A percentile compares a stretch with the other conserved stretches of the same genome.
These are phyloP conservation scores for Trametes punicea DNA, from an alignment of 768 basidiomycete species.

Conservation along the genomic window DNA sequence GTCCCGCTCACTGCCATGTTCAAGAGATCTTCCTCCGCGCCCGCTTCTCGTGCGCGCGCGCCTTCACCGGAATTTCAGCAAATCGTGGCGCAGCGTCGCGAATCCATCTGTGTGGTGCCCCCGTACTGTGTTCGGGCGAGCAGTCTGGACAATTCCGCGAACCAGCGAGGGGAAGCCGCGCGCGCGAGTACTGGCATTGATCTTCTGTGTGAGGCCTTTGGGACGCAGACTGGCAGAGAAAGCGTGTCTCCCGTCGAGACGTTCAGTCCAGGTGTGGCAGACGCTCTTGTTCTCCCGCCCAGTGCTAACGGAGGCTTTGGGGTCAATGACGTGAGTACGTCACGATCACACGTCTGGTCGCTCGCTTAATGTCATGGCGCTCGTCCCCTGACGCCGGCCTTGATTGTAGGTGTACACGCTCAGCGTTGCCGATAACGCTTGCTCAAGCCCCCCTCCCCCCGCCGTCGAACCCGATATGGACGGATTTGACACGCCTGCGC, in stretches of 20 bases:
- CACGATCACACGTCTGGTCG: slow-evolving; percentile 3
- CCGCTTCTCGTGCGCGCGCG: slow-evolving; percentile 32
- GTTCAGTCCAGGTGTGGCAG: not conserved
- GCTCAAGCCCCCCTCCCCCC: slow-evolving; percentile 16
- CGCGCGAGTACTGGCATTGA: not conserved
- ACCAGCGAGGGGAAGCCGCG: not conserved
- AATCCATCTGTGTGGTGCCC: slow-evolving; percentile 14
- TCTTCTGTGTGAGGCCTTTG: not conserved
- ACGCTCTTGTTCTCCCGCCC: slow-evolving; percentile 6
- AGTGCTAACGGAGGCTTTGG: slow-evolving; percentile 1
- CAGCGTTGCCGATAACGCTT: not conserved
- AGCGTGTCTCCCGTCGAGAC: slow-evolving; percentile 5
- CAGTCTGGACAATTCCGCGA: slow-evolving; percentile 2
- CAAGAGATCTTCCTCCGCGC: slow-evolving; percentile 60
- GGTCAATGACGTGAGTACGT: slow-evolving; percentile 16
- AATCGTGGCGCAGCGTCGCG: slow-evolving; percentile 7
- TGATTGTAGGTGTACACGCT: slow-evolving; percentile 3
- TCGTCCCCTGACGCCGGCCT: not conserved
- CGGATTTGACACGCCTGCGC: slow-evolving; percentile 14
- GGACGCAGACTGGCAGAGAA: not conserved
- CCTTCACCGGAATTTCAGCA: slow-evolving; percentile 7
- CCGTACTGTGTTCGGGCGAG: slow-evolving; percentile 11
- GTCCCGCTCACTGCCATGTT: slow-evolving; percentile 62
- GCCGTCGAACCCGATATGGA: slow-evolving; percentile 17
- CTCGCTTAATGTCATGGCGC: slow-evolving; percentile 12